Percentiles rank a stretch among this genome's conserved stretches.
phyloP scores from a whole-genome alignment of 495 filamentous ascomycete genomes.

The Aspergillus leporis region DNA sequence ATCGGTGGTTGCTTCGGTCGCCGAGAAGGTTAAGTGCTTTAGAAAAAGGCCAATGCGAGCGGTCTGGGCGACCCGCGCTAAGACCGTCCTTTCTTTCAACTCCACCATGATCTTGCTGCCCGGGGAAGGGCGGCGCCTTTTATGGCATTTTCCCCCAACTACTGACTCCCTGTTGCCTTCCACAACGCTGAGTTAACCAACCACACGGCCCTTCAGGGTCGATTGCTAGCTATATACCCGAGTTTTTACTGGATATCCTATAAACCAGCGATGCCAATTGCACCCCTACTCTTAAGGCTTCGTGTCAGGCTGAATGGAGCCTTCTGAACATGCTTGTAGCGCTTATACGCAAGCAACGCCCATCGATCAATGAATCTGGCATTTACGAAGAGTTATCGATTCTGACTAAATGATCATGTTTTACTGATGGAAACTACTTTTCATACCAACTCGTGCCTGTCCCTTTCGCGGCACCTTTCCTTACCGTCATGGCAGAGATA shows the following conservation, averaged over 20 bases:
- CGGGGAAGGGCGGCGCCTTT: neutral
- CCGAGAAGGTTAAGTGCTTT: conserved; percentile 13
- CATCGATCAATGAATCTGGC: neutral
- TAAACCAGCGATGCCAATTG: conserved; percentile 9
- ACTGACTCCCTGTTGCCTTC: neutral
- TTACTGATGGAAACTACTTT: conserved; percentile 22
- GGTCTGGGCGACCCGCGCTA: conserved; percentile 26
- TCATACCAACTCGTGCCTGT: conserved; percentile 21
- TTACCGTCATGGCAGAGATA: conserved; percentile 42
- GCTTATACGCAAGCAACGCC: neutral
- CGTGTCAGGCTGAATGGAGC: neutral
- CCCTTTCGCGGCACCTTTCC: conserved; percentile 13
- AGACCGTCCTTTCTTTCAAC: conserved; percentile 11
- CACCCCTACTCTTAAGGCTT: neutral
- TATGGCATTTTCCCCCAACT: neutral
- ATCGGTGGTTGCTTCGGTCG: conserved; percentile 17
- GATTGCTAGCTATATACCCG: neutral
- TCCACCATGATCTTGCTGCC: neutral
- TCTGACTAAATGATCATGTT: conserved; percentile 11
- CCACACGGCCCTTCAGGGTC: neutral
- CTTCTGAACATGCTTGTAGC: neutral
- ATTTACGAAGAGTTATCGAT: neutral
- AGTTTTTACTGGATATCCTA: neutral
- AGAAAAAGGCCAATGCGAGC: conserved; percentile 21
- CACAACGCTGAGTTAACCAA: neutral